Evolutionary conservation across 2,329 filamentous ascomycete species (phyloP).

Genomic region (Hypoxylon sp.): DNA sequence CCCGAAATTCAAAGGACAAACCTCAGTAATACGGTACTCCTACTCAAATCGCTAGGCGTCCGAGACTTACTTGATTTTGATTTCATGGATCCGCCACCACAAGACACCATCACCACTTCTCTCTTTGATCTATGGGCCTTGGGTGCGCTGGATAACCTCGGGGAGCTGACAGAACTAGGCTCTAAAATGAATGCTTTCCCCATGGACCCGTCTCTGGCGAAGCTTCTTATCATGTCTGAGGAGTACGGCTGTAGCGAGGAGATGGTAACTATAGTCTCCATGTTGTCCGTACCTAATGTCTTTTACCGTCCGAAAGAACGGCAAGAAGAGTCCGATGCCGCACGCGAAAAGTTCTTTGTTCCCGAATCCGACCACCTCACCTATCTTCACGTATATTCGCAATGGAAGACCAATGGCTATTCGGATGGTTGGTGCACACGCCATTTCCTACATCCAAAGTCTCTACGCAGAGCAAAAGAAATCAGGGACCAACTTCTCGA

Average conservation of each 20-base stretch:
- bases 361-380: constrained; percentile 97
- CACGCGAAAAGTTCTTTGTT: constrained; percentile 98
- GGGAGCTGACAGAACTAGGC: constrained; percentile 89
- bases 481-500: constrained; percentile 94
- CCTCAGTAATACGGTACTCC: constrained; percentile 91
- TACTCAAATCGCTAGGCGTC: constrained; percentile 94
- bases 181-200: constrained; percentile 97
- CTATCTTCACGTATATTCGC: constrained; percentile 93
- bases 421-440: constrained; percentile 93
- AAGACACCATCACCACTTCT: constrained; percentile 97
- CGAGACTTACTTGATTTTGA: constrained; percentile 96
- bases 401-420: constrained; percentile 93
- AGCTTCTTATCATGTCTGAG: constrained; percentile 91
- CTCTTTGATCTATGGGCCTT: constrained; percentile 98
- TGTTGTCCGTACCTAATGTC: constrained; percentile 96
- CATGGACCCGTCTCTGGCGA: constrained; percentile 96
- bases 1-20: constrained; percentile 98
- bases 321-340: constrained; percentile 94
- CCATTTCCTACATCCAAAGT: constrained; percentile 97
- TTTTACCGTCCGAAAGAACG: constrained; percentile 98
- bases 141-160: constrained; percentile 92
- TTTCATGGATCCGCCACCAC: constrained; percentile 98
- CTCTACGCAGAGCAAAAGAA: constrained; percentile 90
- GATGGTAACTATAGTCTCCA: constrained; percentile 97
- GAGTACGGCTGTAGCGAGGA: constrained; percentile 96